Evolutionary conservation across 176 grass and related monocot species (phyloP).

Genomic region (Puccinellia tenuiflora): DNA sequence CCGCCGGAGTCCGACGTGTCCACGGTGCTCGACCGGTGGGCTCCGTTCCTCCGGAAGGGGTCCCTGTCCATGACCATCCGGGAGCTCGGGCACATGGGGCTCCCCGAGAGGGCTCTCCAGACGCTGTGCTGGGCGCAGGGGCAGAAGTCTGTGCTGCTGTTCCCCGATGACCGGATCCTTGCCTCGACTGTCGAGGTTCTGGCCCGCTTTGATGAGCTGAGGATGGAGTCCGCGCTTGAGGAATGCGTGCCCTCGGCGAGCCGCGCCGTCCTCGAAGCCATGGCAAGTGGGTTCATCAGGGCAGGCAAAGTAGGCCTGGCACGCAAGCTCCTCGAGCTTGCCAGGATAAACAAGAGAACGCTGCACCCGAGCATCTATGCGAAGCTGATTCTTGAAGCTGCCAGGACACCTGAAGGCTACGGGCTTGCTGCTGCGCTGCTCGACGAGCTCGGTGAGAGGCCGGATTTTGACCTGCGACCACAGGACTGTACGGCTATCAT

Average conservation of each 20-base stretch:
- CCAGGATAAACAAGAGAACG: conserved; percentile 48
- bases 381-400: conserved; percentile 62
- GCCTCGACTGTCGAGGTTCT: conserved; percentile 61
- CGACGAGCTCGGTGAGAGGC: conserved; percentile 48
- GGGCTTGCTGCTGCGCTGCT: conserved; percentile 56
- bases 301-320: conserved; percentile 46
- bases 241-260: conserved; percentile 54
- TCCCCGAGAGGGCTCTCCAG: conserved; percentile 57
- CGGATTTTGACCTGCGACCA: conserved; percentile 40
- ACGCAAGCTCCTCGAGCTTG: conserved; percentile 56
- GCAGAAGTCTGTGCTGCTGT: conserved; percentile 30
- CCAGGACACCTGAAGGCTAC: conserved; percentile 55
- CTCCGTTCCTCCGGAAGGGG: conserved; percentile 64
- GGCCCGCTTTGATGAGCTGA: conserved; percentile 48
- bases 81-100: conserved; percentile 83
- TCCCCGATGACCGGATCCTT: conserved; percentile 66
- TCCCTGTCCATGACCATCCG: conserved; percentile 80
- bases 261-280: conserved; percentile 67
- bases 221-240: conserved; percentile 37
- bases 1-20: conserved; percentile 32
- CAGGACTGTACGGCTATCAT: conserved; percentile 76
- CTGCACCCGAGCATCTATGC: conserved; percentile 42
- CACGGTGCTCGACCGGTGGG: conserved; percentile 54
- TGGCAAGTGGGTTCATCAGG: conserved; percentile 59
- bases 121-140: conserved; percentile 71